A percentile compares a stretch with the other conserved stretches of the same genome.
Conservation (phyloP, 2,329 filamentous ascomycete genomes). For the Colletotrichum cereale region DNA sequence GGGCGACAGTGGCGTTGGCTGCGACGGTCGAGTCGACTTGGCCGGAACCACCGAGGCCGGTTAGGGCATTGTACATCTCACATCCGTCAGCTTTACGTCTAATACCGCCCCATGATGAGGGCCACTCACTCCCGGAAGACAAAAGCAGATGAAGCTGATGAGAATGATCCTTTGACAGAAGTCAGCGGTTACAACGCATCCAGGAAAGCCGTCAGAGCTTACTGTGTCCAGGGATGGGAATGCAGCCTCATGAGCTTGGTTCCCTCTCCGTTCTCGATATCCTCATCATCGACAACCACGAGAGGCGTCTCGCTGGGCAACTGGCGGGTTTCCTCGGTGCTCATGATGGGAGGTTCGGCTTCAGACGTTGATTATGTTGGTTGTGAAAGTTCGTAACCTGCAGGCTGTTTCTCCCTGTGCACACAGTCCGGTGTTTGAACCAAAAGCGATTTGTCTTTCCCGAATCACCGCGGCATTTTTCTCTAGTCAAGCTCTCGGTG, state of each 20-base stretch:
- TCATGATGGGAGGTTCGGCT: constrained; percentile 11
- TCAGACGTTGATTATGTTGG: background rate
- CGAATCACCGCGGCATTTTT: background rate
- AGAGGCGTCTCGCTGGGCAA: background rate
- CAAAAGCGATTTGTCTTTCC: background rate
- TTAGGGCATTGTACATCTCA: constrained; percentile 62
- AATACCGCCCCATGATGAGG: too few species aligned
- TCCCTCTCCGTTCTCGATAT: constrained; percentile 8
- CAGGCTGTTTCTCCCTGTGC: background rate
- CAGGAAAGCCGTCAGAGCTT: background rate
- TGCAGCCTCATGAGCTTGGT: constrained; percentile 49
- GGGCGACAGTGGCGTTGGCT: constrained; percentile 60
- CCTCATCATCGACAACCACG: background rate
- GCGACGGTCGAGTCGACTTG: constrained; percentile 59
- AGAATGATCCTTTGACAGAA: constrained; percentile 50
- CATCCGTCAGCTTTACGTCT: background rate
- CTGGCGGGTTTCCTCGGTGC: background rate
- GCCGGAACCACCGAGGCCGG: constrained; percentile 59
- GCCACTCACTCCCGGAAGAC: constrained; percentile 56
- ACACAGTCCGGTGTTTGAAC: background rate
- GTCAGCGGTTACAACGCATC: constrained; percentile 1
- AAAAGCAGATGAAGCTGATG: constrained; percentile 64
- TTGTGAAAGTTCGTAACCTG: background rate
- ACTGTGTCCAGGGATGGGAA: constrained; percentile 60
- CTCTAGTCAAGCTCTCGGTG: too few species aligned